Percentiles rank a stretch among this genome's conserved stretches.
phyloP scores from a whole-genome alignment of 768 basidiomycete genomes.

The Suillus lakei region DNA sequence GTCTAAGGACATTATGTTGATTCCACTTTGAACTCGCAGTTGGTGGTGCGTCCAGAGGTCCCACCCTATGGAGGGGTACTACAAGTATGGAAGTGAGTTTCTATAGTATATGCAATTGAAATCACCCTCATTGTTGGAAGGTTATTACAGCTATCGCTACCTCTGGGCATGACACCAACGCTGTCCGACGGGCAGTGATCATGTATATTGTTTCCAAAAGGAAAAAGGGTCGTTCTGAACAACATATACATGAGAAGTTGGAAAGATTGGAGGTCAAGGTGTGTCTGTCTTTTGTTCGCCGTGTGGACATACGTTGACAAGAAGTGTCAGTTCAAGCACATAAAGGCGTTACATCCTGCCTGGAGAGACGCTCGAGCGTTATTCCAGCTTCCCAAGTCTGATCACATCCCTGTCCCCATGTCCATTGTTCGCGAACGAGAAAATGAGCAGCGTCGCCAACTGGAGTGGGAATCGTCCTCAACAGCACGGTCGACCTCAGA shows the following conservation, averaged over 20 bases:
- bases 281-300: background rate
- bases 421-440: background rate
- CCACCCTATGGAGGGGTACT: too few relatives aligned
- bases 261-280: background rate
- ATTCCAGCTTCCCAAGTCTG: background rate
- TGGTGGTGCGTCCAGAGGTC: too few relatives aligned
- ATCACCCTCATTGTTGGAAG: background rate
- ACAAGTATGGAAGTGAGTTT: background rate
- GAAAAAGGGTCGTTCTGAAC: background rate
- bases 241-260: background rate
- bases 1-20: too few relatives aligned
- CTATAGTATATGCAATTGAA: background rate
- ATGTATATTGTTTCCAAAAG: constrained; percentile 3
- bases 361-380: constrained; percentile 3
- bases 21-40: too few relatives aligned
- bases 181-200: background rate
- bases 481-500: background rate
- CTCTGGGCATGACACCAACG: background rate
- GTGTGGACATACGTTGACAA: background rate
- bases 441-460: background rate
- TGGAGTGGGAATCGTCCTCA: background rate
- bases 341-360: background rate
- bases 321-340: background rate
- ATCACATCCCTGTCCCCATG: background rate
- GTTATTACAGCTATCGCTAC: background rate